Conservation (phyloP, 1,139 yeast species). For the Zygosaccharomyces sapae region DNA sequence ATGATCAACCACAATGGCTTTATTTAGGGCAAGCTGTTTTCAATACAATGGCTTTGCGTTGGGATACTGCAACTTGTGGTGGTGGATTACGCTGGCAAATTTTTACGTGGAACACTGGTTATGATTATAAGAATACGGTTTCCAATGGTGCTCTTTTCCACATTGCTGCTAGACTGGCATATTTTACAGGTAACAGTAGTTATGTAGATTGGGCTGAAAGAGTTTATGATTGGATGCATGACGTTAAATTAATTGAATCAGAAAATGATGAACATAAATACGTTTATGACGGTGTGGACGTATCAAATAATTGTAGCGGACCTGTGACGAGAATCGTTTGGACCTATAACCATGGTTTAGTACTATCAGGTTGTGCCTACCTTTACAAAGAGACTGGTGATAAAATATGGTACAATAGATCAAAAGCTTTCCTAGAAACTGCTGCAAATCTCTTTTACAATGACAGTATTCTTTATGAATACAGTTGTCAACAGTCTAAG, state of each 20-base stretch:
- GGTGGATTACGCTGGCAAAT: constrained; percentile 98
- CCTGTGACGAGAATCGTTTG: constrained; percentile 59
- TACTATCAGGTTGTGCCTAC: constrained; percentile 78
- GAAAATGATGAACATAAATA: constrained; percentile 44
- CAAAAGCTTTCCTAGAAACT: constrained; percentile 49
- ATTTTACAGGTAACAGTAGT: constrained; percentile 70
- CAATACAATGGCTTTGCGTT: constrained; percentile 83
- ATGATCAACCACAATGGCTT: constrained; percentile 63
- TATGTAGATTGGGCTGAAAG: constrained; percentile 80
- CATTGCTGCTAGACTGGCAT: constrained; percentile 78
- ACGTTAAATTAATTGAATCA: constrained; percentile 48
- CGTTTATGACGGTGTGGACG: constrained; percentile 75
- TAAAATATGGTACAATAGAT: constrained; percentile 61
- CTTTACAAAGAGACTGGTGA: constrained; percentile 71
- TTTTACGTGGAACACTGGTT: constrained; percentile 90
- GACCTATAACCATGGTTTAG: constrained; percentile 84
- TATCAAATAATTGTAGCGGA: constrained; percentile 56
- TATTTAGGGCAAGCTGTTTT: constrained; percentile 74
- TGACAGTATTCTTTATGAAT: constrained; percentile 64
- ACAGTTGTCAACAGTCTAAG: constrained; percentile 65
- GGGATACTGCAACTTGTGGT: constrained; percentile 71
- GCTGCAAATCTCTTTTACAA: constrained; percentile 54
- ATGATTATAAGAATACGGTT: constrained; percentile 85
- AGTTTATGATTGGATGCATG: constrained; percentile 78
- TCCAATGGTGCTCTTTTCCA: constrained; percentile 89